Evolutionary conservation across 2,329 filamentous ascomycete species (phyloP), one percentile per base, ranked within the genome.

Genomic region (Neofusicoccum sp.): DNA sequence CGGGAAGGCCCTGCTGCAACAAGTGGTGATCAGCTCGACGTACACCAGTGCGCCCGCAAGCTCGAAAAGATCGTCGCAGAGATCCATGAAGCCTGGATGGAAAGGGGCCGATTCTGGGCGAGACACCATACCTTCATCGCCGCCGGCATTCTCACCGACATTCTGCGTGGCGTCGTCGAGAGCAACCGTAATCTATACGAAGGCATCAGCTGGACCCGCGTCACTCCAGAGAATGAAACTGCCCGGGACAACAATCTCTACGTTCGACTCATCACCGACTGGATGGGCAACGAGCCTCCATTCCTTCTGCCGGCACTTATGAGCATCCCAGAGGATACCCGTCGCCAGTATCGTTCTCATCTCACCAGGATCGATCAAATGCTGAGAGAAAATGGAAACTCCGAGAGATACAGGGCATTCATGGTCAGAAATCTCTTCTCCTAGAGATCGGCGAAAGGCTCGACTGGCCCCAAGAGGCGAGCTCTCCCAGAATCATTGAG

Each of bases 111-210:
- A 59, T 31, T 6, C 60, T 71, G 9, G 68, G 67, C 11, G 20
- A 20, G 20, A 20, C 20, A 20, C 20, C 8, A 41, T 30, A 40
- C 24, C 24, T 65, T 68, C 26, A 63, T 65, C 7, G 68, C 71
- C n/a, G 69, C 68, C 7, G 68, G 67, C 34, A 65, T 70, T 9
- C 63, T 75, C 12, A 63, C 75, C 28, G 67, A 57, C 4, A 73
- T 75, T 31, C 65, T 76, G 11, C 68, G 72, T 31, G 65, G 66
- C 2, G 73, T 75, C 31, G 66, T 68, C 2, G 63, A 68, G 16
- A 68, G 72, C 44, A 72, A 75, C 49, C 62, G 64, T 33, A 67
- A 75, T 57, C 68, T 70, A 6, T 74, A 75, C 58, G 67, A 65
- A 36, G 57, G 65, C 34, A 71, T 68, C 34, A 65, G 69, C 2